Base-by-base conservation (phyloP, 2,329 filamentous ascomycete species). In the Ciborinia camelliae region DNA sequence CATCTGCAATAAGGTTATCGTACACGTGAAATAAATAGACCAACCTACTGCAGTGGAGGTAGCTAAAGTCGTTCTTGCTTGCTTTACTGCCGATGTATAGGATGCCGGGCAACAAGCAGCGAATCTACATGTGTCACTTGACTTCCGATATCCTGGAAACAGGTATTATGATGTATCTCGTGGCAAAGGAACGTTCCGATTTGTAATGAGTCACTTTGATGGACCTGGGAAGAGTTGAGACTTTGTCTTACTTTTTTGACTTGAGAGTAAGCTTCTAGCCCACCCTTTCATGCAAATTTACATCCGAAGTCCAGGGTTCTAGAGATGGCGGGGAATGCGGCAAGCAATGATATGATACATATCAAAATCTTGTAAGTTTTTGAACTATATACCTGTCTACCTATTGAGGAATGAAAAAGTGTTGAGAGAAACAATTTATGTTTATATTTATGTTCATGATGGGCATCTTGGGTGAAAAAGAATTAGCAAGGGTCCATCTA, bases 91-190 rank as follows among this genome's bases (percentile, higher is more conserved):
- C n/a, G n/a, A n/a, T 45, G 41, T 57, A 45, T n/a, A 28, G 32
- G n/a, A 35, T 47, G 28, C 28, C 55, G 20, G 55, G 41, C 55
- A 59, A 45, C n/a, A 32, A 32, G 39, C n/a, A 35, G 55, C 55
- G 14, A 47, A 15, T 35, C 28, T 47, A 32, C 43, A 23, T 50
- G 62, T 64, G 45, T 64, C 62, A 64, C 62, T 64, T 64, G 62
- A 64, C 62, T 64, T 51, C 62, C 62, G 53, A 39, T 63, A 63
- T 59, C 62, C 62, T 63, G 62, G 62, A 64, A 64, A 23, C 50
- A 62, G 50, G 47, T 64, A n/a, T n/a, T n/a, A n/a, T n/a, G n/a
- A n/a, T n/a, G n/a, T n/a, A 64, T 64, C 62, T 64, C 62, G 55
- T 64, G 62, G 62, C 43, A 45, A 61, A 50, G 48, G 32, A 43